Conservation (phyloP, 164 flowering plant genomes). For the Hamamelis virginiana region DNA sequence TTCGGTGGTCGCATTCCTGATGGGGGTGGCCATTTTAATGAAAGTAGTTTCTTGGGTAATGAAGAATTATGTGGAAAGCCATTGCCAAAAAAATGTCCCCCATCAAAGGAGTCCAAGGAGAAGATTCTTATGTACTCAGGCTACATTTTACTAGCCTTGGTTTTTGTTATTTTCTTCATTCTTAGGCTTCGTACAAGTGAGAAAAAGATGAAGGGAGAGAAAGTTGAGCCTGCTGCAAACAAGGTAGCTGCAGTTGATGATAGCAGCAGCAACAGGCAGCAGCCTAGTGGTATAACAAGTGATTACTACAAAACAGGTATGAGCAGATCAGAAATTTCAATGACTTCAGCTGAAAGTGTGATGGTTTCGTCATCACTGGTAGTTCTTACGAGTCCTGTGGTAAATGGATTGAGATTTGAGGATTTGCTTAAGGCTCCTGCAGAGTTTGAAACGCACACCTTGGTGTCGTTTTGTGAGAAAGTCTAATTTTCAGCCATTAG, state of each 20-base stretch:
- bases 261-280: slow-evolving; percentile 18
- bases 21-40: slow-evolving; percentile 18
- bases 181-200: slow-evolving; percentile 25
- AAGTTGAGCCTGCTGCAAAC: slow-evolving; percentile 12
- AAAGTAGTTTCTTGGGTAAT: slow-evolving; percentile 27
- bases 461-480: too few species aligned
- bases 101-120: slow-evolving; percentile 18
- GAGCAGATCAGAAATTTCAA: slow-evolving; percentile 36
- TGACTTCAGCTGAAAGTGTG: slow-evolving; percentile 36
- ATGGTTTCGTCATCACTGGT: slow-evolving; percentile 35
- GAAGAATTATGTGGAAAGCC: too few species aligned
- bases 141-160: slow-evolving; percentile 33
- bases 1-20: slow-evolving; percentile 49
- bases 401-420: slow-evolving; percentile 52
- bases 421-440: slow-evolving; percentile 72
- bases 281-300: slow-evolving; percentile 17
- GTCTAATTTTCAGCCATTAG: too few species aligned
- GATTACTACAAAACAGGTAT: slow-evolving; percentile 29
- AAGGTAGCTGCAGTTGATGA: slow-evolving; percentile 23
- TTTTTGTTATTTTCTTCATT: slow-evolving; percentile 20
- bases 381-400: slow-evolving; percentile 39
- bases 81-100: slow-evolving; percentile 31
- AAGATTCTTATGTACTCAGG: slow-evolving; percentile 48
- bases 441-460: too few species aligned
- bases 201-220: slow-evolving; percentile 15